Percentiles rank a stretch among this genome's conserved stretches.
Evolutionary conservation across 768 basidiomycete genomes (phyloP).

Genomic region (Boletus huronensis): DNA sequence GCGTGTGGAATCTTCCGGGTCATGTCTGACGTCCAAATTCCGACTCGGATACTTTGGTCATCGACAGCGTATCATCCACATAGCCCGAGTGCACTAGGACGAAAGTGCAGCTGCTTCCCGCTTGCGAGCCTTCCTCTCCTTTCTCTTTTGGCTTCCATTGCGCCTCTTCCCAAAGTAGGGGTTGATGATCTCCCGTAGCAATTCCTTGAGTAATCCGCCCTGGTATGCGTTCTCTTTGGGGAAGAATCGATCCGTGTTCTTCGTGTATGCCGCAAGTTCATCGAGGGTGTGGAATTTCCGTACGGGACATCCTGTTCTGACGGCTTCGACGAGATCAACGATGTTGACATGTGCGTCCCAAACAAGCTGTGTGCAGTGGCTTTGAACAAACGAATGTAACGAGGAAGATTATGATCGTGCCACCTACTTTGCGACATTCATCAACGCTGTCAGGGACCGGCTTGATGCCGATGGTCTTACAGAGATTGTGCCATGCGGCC

Average conservation of each 20-base stretch:
- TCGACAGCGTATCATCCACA: conserved; percentile 3
- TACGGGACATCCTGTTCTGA: conserved; percentile 12
- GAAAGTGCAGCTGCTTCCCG: conserved; percentile 3
- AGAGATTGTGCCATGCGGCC: conserved; percentile 20
- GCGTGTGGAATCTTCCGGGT: too few species aligned
- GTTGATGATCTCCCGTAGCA: conserved; percentile 25
- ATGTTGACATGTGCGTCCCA: conserved; percentile 30
- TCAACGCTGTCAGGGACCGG: conserved; percentile 13
- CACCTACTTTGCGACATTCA: conserved; percentile 17
- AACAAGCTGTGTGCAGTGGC: conserved; percentile 11
- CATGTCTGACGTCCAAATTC: not conserved
- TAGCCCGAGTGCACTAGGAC: not conserved
- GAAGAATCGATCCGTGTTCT: conserved; percentile 17
- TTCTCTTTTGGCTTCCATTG: conserved; percentile 20
- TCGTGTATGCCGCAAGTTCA: conserved; percentile 24
- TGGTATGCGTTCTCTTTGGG: conserved; percentile 26
- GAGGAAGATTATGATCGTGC: not conserved
- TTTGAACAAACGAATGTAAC: not conserved
- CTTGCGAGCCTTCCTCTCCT: conserved; percentile 13
- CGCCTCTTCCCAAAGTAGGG: conserved; percentile 16
- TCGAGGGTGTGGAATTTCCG: conserved; percentile 18
- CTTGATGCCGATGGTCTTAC: conserved; percentile 12
- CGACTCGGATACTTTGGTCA: not conserved
- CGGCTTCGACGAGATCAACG: conserved; percentile 28
- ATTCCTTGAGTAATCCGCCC: conserved; percentile 30